These are phyloP conservation scores for Saturnispora gosingensis DNA, from an alignment of 805 yeast species.

Conservation along the genomic window DNA sequence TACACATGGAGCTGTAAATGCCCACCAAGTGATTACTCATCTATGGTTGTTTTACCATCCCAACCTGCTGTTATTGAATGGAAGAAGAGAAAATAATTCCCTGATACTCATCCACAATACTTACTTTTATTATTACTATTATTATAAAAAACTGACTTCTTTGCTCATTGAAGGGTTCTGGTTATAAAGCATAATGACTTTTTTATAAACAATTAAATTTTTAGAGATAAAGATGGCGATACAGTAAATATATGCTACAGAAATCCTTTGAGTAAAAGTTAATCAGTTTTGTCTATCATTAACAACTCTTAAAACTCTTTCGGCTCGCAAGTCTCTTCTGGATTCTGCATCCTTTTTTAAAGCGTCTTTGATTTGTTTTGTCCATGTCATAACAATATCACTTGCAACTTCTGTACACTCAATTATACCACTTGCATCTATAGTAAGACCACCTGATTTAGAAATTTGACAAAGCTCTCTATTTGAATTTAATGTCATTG, in stretches of 20 bases:
- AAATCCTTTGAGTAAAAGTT: not conserved
- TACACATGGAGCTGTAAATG: constrained; percentile 65
- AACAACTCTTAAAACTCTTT: constrained; percentile 25
- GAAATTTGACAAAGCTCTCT: constrained; percentile 84
- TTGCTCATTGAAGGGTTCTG: not conserved
- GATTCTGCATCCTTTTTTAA: constrained; percentile 43
- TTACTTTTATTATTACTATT: not conserved
- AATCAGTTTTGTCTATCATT: constrained; percentile 20
- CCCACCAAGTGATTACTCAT: constrained; percentile 69
- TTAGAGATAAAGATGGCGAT: not conserved
- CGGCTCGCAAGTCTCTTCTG: constrained; percentile 17
- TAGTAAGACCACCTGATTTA: constrained; percentile 83
- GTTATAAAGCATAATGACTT: not conserved
- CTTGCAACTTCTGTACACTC: constrained; percentile 63
- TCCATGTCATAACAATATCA: constrained; percentile 49
- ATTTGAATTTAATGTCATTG: constrained; percentile 81
- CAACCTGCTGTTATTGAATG: constrained; percentile 65
- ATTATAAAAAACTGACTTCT: not conserved
- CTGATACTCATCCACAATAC: not conserved
- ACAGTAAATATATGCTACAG: not conserved
- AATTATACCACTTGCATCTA: constrained; percentile 61
- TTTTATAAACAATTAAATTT: not conserved
- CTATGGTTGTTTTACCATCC: constrained; percentile 88
- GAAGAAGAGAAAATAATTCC: constrained; percentile 46
- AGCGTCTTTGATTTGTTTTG: constrained; percentile 50